phyloP scores from a whole-genome alignment of 2,329 filamentous ascomycete species.

The Cladosporium sp. region DNA sequence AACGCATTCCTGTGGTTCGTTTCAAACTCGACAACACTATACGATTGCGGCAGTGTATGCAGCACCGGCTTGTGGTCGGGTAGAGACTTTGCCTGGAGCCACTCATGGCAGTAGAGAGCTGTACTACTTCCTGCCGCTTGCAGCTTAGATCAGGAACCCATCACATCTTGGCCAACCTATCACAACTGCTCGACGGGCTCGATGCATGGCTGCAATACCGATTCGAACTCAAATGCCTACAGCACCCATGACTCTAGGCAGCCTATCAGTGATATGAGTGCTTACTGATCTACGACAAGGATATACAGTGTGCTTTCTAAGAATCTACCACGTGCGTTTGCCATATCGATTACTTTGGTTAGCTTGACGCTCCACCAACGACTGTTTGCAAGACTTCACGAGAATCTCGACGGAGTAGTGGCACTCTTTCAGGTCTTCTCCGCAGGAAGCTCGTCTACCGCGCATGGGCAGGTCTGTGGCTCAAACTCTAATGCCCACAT shows the following conservation, averaged over 20 bases:
- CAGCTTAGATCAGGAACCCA: neutral
- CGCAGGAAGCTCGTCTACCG: neutral
- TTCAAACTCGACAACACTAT: neutral
- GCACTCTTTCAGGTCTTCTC: neutral
- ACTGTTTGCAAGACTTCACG: neutral
- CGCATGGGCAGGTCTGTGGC: neutral
- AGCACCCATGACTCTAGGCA: neutral
- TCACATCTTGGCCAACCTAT: constrained; percentile 3
- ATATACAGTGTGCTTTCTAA: neutral
- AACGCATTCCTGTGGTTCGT: neutral
- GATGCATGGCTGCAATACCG: neutral
- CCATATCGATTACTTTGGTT: neutral
- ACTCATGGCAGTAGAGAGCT: neutral
- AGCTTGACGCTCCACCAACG: neutral
- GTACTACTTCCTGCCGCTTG: neutral
- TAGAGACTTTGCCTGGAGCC: neutral
- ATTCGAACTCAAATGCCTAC: neutral
- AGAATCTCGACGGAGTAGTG: neutral
- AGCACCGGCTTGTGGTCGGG: neutral
- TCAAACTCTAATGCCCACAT: constrained; percentile 9
- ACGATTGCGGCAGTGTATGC: neutral
- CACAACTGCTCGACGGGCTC: neutral
- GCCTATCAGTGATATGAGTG: neutral
- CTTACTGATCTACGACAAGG: neutral
- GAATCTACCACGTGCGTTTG: neutral